These are phyloP conservation scores for Volvox carteri DNA, from an alignment of 163 green algal genomes.

Conservation along the genomic window DNA sequence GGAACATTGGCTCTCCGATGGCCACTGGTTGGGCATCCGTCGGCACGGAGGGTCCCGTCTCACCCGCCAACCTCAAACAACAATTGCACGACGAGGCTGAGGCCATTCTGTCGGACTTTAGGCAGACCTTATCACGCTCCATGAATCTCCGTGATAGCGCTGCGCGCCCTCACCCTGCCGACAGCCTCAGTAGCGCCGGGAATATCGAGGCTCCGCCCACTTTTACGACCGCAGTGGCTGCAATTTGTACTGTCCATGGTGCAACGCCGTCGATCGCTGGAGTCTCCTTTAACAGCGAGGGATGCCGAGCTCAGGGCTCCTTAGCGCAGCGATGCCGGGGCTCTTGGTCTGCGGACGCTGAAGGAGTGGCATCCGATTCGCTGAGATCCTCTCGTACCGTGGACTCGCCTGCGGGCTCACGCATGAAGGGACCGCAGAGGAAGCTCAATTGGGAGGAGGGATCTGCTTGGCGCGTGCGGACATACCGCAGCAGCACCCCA, in stretches of 20 bases:
- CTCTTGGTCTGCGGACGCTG: background rate
- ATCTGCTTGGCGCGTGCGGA: no score
- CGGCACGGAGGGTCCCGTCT: background rate
- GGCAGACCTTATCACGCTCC: background rate
- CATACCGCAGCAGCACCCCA: no score
- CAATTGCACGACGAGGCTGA: background rate
- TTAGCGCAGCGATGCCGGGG: background rate
- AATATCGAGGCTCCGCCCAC: no score
- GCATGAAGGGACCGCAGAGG: background rate
- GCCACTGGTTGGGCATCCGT: background rate
- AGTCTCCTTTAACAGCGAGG: no score
- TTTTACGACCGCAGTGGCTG: no score
- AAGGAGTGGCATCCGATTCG: background rate
- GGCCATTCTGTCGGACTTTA: background rate
- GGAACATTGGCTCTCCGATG: background rate
- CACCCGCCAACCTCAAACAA: background rate
- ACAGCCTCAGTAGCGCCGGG: no score
- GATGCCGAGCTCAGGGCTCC: no score
- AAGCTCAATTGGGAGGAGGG: slow-evolving; percentile 16
- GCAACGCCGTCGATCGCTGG: no score
- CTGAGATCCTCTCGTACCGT: background rate
- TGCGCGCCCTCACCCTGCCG: no score
- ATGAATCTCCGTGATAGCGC: background rate
- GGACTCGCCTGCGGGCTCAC: background rate
- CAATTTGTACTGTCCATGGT: no score